phyloP scores from a whole-genome alignment of 352 stramenopile species.

The Phytophthora melonis region DNA sequence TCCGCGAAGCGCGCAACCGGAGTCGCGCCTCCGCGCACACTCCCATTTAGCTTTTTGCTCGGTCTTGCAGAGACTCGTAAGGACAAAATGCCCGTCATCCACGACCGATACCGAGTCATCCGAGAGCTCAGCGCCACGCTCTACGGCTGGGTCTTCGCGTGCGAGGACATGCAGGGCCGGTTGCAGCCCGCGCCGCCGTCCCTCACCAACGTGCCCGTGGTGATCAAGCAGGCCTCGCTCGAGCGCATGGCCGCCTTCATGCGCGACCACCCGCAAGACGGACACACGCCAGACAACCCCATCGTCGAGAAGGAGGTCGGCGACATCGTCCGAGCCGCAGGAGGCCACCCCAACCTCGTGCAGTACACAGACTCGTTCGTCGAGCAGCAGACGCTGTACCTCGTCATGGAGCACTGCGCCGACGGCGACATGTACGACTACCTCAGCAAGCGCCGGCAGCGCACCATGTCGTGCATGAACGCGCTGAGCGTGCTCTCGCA shows the following conservation, averaged over 20 bases:
- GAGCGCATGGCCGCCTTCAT: constrained; percentile 35
- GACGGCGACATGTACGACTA: constrained; percentile 44
- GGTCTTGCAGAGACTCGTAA: not conserved
- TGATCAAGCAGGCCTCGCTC: constrained; percentile 55
- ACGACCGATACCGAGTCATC: constrained; percentile 36
- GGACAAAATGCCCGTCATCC: constrained; percentile 23
- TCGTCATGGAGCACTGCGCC: constrained; percentile 48
- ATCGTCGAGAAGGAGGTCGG: constrained; percentile 46
- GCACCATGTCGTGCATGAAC: constrained; percentile 19
- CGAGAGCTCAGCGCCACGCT: constrained; percentile 50
- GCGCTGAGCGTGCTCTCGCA: constrained; percentile 40
- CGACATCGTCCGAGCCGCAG: constrained; percentile 32
- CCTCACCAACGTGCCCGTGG: constrained; percentile 24
- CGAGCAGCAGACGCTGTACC: constrained; percentile 48
- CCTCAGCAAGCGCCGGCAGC: constrained; percentile 13
- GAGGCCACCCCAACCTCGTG: constrained; percentile 53
- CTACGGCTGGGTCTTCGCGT: constrained; percentile 57
- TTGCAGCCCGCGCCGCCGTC: constrained; percentile 3
- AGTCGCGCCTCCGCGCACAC: not conserved
- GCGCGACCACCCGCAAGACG: constrained; percentile 6
- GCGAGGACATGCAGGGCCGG: constrained; percentile 36
- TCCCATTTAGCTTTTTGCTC: not conserved
- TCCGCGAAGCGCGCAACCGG: not conserved
- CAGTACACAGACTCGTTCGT: constrained; percentile 52
- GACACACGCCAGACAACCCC: constrained; percentile 43